Percentiles rank a stretch among this genome's conserved stretches.
These are phyloP conservation scores for Vitis riparia DNA, from an alignment of 164 flowering plant species.

Conservation along the genomic window DNA sequence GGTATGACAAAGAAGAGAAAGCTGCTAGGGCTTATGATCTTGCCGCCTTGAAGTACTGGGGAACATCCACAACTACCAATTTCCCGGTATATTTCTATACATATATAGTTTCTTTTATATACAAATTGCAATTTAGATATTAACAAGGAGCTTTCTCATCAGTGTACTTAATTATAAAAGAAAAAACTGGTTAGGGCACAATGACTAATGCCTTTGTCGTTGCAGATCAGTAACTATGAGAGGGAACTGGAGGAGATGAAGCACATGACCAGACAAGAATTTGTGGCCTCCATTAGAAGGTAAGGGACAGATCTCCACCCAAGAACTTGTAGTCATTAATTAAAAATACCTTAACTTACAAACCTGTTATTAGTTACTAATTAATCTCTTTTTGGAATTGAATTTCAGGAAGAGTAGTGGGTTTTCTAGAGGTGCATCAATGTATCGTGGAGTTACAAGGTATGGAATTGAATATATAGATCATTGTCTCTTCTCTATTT, in stretches of 20 bases:
- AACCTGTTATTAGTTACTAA: too few species aligned
- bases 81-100: conserved; percentile 59
- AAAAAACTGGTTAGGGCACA: neutral
- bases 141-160: neutral
- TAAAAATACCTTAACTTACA: too few species aligned
- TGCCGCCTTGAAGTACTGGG: conserved; percentile 97
- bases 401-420: conserved; percentile 86
- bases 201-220: neutral
- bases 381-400: too few species aligned
- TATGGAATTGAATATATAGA: conserved; percentile 16
- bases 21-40: conserved; percentile 95
- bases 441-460: conserved; percentile 96
- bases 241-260: conserved; percentile 93
- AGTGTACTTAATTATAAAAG: too few species aligned
- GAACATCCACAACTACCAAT: conserved; percentile 89
- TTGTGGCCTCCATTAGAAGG: conserved; percentile 95
- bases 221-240: conserved; percentile 81
- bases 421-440: conserved; percentile 92
- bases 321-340: too few species aligned
- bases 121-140: neutral
- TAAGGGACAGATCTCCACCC: conserved; percentile 11
- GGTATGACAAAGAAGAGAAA: conserved; percentile 94
- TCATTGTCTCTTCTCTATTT: conserved; percentile 12
- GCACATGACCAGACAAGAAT: conserved; percentile 93
- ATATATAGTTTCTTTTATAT: neutral